Evolutionary conservation across 164 flowering plant genomes (phyloP).

Genomic region (Pachysandra terminalis): DNA sequence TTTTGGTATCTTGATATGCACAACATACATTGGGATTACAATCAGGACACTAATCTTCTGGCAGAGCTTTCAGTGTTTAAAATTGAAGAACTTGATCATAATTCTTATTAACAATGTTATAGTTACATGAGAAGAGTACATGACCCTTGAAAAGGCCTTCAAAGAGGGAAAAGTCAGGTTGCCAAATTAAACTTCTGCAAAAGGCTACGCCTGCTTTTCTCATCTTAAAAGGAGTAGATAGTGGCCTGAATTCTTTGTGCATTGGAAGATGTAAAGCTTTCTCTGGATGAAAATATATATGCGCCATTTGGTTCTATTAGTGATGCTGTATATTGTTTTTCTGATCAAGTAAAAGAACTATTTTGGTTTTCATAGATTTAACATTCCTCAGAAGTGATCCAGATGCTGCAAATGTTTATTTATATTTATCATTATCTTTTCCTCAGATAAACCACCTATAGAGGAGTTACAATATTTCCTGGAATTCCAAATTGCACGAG

Average conservation of each 20-base stretch:
- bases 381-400: neutral
- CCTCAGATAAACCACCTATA: constrained; percentile 86
- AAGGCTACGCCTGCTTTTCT: neutral
- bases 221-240: neutral
- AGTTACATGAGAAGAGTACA: too few species aligned
- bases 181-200: neutral
- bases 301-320: too few species aligned
- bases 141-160: too few species aligned
- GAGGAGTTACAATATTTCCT: constrained; percentile 94
- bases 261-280: too few species aligned
- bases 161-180: neutral
- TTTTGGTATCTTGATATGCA: too few species aligned
- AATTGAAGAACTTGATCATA: too few species aligned
- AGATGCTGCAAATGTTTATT: neutral
- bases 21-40: too few species aligned
- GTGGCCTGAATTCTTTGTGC: neutral
- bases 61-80: too few species aligned
- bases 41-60: too few species aligned
- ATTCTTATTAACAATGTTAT: too few species aligned
- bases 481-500: constrained; percentile 87
- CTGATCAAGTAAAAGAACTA: neutral
- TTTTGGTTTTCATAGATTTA: neutral
- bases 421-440: constrained; percentile 6
- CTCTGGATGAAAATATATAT: too few species aligned
- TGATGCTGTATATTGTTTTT: too few species aligned